A percentile compares a stretch with the other conserved stretches of the same genome.
phyloP scores from a whole-genome alignment of 305 asterid species.

The Fraxinus baroniana region DNA sequence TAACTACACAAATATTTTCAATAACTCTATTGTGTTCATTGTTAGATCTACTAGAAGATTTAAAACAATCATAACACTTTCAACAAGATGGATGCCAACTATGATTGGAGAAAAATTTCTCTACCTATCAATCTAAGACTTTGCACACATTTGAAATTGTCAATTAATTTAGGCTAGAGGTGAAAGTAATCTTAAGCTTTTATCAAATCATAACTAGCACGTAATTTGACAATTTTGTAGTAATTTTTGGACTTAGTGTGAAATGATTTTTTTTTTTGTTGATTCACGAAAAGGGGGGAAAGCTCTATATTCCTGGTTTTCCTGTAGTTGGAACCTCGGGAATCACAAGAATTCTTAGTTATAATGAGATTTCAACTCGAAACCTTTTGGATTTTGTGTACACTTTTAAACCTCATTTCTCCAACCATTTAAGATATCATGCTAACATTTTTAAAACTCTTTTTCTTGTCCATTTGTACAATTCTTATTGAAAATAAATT shows the following conservation, averaged over 20 bases:
- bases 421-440: neutral
- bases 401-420: neutral
- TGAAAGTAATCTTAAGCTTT: neutral
- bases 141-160: neutral
- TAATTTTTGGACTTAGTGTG: neutral
- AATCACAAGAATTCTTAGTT: too few relatives aligned
- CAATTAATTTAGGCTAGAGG: neutral
- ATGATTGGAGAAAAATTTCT: neutral
- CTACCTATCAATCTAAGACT: neutral
- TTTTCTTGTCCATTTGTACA: too few relatives aligned
- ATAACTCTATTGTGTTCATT: neutral
- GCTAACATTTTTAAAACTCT: neutral
- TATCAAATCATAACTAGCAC: neutral
- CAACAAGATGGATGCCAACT: neutral
- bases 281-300: neutral
- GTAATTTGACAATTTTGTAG: neutral
- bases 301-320: too few relatives aligned
- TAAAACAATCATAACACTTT: neutral
- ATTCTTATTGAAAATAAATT: too few relatives aligned
- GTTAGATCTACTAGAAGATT: neutral
- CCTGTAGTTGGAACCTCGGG: too few relatives aligned
- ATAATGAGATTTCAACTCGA: too few relatives aligned
- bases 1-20: neutral
- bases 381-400: neutral
- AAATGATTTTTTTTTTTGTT: neutral